A percentile compares a stretch with the other conserved stretches of the same genome.
Evolutionary conservation across 306 rosid species (phyloP).

Genomic region (Senna siamea): DNA sequence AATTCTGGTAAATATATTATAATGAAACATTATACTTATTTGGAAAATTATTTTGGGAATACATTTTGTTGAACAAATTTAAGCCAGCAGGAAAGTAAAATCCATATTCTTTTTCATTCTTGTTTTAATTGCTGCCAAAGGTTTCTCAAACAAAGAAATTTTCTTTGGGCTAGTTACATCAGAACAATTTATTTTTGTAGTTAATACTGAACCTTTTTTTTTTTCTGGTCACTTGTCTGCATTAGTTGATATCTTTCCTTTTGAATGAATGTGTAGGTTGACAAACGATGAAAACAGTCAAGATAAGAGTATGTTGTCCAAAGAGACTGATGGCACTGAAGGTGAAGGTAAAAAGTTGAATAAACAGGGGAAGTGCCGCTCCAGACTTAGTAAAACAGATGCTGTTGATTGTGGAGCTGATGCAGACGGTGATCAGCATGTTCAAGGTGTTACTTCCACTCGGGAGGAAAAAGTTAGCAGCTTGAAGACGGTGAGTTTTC

Average conservation of each 20-base stretch:
- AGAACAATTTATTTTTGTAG: no score
- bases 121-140: neutral
- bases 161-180: no score
- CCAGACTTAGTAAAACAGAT: slow-evolving; percentile 73
- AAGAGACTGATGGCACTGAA: slow-evolving; percentile 60
- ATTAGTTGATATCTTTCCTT: slow-evolving; percentile 8
- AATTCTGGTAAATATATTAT: slow-evolving; percentile 11
- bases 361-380: slow-evolving; percentile 72
- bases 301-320: slow-evolving; percentile 59
- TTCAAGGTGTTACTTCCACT: slow-evolving; percentile 75
- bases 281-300: slow-evolving; percentile 62
- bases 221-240: neutral
- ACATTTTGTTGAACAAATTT: neutral
- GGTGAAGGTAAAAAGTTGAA: slow-evolving; percentile 67
- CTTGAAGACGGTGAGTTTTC: slow-evolving; percentile 84
- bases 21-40: neutral
- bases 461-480: slow-evolving; percentile 99
- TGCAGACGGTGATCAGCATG: slow-evolving; percentile 79
- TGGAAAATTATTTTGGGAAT: neutral
- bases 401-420: slow-evolving; percentile 77
- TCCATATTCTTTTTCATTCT: slow-evolving; percentile 2
- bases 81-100: neutral
- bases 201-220: neutral
- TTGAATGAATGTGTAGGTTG: slow-evolving; percentile 50
- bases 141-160: neutral